Base-by-base conservation (phyloP, 306 rosid genomes). In the Castanopsis chinensis region DNA sequence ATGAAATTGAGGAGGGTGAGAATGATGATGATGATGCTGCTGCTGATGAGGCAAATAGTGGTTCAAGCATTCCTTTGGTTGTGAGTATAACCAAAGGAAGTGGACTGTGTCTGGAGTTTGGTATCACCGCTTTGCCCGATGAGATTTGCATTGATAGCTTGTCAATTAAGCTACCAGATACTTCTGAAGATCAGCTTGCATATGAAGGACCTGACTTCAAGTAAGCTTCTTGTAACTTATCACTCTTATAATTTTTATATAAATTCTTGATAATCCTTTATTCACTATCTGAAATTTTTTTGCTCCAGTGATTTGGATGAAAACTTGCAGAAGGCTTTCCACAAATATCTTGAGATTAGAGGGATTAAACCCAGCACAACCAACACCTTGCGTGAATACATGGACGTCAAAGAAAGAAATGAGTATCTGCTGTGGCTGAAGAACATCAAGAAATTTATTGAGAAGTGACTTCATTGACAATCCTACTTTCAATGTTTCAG, bases 141-240 rank as follows among this genome's bases (percentile, higher is more conserved):
- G 97, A 93, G 86, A 72, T 92, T 85, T 33, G 85, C 45, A 89
- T 95, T 4, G 99, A 92, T 81, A 85, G 91, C 86, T 81, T 95
- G 83, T 89, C 91, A 4, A 41, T 95, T 71, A 90, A 81, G 85
- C 81, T 86, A 52, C 76, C 92, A 0, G 94, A 84, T 32, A 83
- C 52, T 37, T 81, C 88, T 43, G 91, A 87, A 20, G 96, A 91
- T 4, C 74, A 80, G 79, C 76, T 84, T 78, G 79, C 87, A 51
- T 93, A 95, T 1, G 99, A 95, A 85, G 99, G 99, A 41, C 99
- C 99, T 10, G 93, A 89, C 43, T 92, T 92, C 85, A 54, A 74
- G 97, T 94, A 76, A 90, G 93, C 49, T 73, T 69, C 6, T 73
- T 30, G 1, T 32, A 67, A 25, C 10, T 74, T 63, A 8, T 52